Evolutionary conservation across 805 yeast genomes (phyloP), one percentile per base, ranked within the genome.

Genomic region (Candida tibetensis): DNA sequence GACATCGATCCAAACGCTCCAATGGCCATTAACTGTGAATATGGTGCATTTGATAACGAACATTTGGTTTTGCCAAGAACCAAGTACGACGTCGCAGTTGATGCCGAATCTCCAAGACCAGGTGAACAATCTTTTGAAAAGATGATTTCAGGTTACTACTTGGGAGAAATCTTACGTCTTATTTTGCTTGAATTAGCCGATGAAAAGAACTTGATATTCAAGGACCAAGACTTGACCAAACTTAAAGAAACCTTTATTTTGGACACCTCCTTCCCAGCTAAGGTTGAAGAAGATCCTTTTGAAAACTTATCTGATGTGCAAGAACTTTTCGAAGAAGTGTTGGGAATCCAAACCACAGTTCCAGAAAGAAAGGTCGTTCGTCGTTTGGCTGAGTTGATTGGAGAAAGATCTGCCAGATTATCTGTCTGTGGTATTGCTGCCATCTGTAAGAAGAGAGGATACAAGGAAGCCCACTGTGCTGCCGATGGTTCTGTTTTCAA

Each of bases 11-110:
- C 58, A 5, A 77, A 76, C 34, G 74, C 84, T 30, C 81, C 83
- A 46, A 90, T 91, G 95, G 96, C 96, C 39, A 91, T 91, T 63
- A 91, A 91, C 75, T 89, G 97, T 74, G 99, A 91, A 71, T 91
- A 91, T 70, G 98, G 99, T 57, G 91, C 97, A 5, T 91, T 91
- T 60, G 98, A 91, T 64, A 90, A 88, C 60, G 96, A 88, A 66
- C 95, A 84, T 56, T 42, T 51, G 7, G 77, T 82, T 25, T 75
- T 91, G 52, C 98, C 98, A 58, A 80, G 96, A 69, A 90, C 95
- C 49, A 82, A 82, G 62, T 91, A 80, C 63, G 99, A 91, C 64
- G 58, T 81, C 39, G 73, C 70, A 48, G 82, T 91, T 48, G 98
- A 91, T 64, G 71, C 66, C 19, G 83, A 85, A 57, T 84, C 95